Base-by-base conservation (phyloP, 345 rosid species). In the Populus deltoides region DNA sequence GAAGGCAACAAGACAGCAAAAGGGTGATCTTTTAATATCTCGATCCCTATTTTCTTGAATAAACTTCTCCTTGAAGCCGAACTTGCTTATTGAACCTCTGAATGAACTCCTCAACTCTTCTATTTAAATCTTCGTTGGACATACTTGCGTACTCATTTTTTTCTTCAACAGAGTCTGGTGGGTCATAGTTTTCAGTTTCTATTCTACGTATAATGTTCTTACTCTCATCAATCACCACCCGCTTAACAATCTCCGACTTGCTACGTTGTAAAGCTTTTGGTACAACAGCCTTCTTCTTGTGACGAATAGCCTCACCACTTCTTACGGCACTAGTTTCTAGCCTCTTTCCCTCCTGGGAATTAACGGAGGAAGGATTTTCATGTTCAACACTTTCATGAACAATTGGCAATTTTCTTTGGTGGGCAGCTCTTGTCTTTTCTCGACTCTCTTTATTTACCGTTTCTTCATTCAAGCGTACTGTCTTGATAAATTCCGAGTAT, bases 101-200 rank as follows among this genome's bases (percentile, higher is more conserved):
- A 79, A 94, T 94, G 25, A 94, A 92, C 25, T 94, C 96, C 80
- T 94, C 97, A 15, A 90, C 89, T 76, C 93, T 86, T 75, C 70
- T 77, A 70, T 94, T 91, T 71, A 92, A 70, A 71, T 94, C 98
- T 71, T 92, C 97, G 65, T 88, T 75, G 5, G 97, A 92, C 97
- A 94, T 71, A 39, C 76, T 84, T 27, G 92, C 88, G 66, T 87
- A 91, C 84, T 89, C 90, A 55, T 89, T 82, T 9, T 78, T 86
- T 57, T 89, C 87, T 69, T 84, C 78, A 53, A 5, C 22, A 7
- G 59, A 18, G 24, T 51, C 24, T 39, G 68, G 16, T 24, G 39
- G 18, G 1, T 71, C 55, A 4, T 31, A 1, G 11, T 6, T 25
- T 4, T 15, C 62, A 4, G 67, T 31, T n/a, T 70, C 70, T 1